Evolutionary conservation across 1,139 yeast species (phyloP), one percentile per base, ranked within the genome.

Genomic region (Saccharomyces uvarum): DNA sequence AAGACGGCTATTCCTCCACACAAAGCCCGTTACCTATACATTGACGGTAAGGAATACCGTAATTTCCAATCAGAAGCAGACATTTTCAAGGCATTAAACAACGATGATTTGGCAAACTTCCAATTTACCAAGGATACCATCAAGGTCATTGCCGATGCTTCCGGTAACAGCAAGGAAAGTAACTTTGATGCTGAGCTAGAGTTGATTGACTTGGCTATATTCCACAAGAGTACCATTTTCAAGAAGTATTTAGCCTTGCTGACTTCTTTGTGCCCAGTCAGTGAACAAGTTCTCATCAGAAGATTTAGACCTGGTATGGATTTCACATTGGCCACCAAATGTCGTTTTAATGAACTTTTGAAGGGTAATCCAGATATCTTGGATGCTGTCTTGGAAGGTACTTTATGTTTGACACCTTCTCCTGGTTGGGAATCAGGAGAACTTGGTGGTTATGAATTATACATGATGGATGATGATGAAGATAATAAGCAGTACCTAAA

Each of bases 271-370:
- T 73, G 78, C 2, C 82, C 87, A 7, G 74, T 82, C 8, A 78
- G 84, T 47, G 88, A 87, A 57, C 88, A 86, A 61, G 73, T 87
- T 1, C 67, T 90, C 46, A 79, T 86, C 2, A 80, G 99, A 66
- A 76, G 98, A 60, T 95, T 95, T 73, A 80, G 99, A 63, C 99
- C 97, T 0, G 99, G 98, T 1, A 83, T 82, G 44, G 99, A 95
- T 70, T 95, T 88, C 70, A 91, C 93, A 3, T 75, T 95, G 51
- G 99, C 99, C 0, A 88, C 98, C 0, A 80, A 88, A 9, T 76
- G 84, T 4, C 85, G 81, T 48, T 74, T 76, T 48, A 72, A 77
- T 21, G 65, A 66, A 16, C 74, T 70, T 9, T 69, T 71, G 31
- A 61, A 65, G 26, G 57, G 60, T n/a, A 56, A 63, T 14, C 64